Evolutionary conservation across 1,139 yeast genomes (phyloP), one percentile per base, ranked within the genome.

Genomic region (Sugiyamaella paludigena): DNA sequence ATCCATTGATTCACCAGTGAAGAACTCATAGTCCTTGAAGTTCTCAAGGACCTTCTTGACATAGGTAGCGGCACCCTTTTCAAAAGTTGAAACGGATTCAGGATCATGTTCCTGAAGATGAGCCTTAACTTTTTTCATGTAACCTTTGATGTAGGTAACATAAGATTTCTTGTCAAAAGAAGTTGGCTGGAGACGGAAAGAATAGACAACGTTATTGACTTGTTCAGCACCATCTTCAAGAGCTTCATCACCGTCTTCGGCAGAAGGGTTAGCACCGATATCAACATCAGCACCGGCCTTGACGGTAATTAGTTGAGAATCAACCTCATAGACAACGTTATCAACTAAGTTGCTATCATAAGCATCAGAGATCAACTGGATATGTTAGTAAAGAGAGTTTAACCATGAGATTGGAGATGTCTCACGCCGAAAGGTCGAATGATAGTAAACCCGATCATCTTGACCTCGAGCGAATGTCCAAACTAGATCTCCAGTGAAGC

Each of bases 1-100:
- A 84, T 94, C 96, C 99, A 92, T 94, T 70, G 96, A 86, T 80
- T 92, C 98, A 80, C 98, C 98, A 64, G 96, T 92, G 89, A 76
- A 92, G 83, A 92, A 92, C 71, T 92, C 98, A 95, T 94, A 92
- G 82, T 92, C 98, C 73, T 84, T 84, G 92, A 92, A 92, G 75
- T 89, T 84, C 66, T 83, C 86, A 67, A 92, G 74, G 63, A 92
- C 85, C 82, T 92, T 94, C 87, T 94, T 92, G 76, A 87, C 95
- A 81, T 88, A 91, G 64, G 87, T 76, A 63, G 83, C 80, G 65
- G 98, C 98, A 73, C 97, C 97, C 81, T 91, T 91, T 83, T 91
- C 97, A 75, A 92, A 92, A 61, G 73, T 77, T 68, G 85, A 83
- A 66, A 92, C 81, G 63, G 77, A 79, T 48, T 91, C 98, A 70